Evolutionary conservation across 306 rosid species (phyloP), one percentile per base, ranked within the genome.

Genomic region (Phaseolus lunatus): DNA sequence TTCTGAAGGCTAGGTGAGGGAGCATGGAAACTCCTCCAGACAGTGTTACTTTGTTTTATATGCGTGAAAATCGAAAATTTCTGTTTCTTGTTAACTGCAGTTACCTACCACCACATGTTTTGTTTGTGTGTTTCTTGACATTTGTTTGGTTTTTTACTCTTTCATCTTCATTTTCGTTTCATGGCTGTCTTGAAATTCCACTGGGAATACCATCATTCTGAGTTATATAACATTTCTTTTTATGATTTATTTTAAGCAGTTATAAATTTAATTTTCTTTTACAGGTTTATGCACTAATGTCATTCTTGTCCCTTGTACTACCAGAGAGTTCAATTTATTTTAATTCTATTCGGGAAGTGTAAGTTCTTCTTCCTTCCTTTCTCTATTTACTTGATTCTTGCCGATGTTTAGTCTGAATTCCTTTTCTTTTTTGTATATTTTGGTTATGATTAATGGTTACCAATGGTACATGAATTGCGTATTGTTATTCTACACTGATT

Each of bases 311-410:
- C 78, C 98, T 94, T 53, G 89, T 94, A 77, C 10, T 88, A 43
- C 97, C 96, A 8, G 80, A 27, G 33, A 80, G 90, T 61, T 90
- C 97, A 48, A 94, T 94, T 80, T 94, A 92, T 84, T 94, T 94
- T 66, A 87, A 90, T 85, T 94, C 98, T 72, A 83, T 92, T 19
- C 87, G 95, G 49, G 98, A 94, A 94, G 97, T 92, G 97, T 94
- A 90, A 94, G 98, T 92, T 53, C 70, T 22, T 75, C 68, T 41
- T 29, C 64, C 33, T 41, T 29, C 64, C 33, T 70, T 39, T 70
- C 15, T 48, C 10, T 52, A 49, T 80, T 20, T 45, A 20, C 53
- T 78, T 57, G 61, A 54, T 53, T 82, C 41, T 49, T 76, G 77
- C 66, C 56, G 47, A 67, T 81, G 61, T 79, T 61, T 24, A 67